Percentiles rank a stretch among this genome's conserved stretches.
These are phyloP conservation scores for Purpureocillium takamizusanense DNA, from an alignment of 2,329 filamentous ascomycete species.

Conservation along the genomic window DNA sequence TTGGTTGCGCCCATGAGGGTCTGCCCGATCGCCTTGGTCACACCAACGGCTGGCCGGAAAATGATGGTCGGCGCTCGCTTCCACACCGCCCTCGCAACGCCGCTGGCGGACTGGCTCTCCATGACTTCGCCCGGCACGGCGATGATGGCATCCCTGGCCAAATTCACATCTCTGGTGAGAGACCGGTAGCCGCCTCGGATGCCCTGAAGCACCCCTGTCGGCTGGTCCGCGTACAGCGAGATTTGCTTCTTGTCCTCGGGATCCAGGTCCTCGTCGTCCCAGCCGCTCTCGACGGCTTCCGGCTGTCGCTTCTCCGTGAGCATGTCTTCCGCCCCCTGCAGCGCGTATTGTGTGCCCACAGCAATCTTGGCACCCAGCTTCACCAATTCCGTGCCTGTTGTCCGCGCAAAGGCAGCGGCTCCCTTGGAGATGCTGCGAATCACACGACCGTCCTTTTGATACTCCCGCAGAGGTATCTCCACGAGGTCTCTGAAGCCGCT, in stretches of 20 bases:
- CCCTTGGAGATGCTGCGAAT: slow-evolving; percentile 90
- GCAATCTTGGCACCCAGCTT: slow-evolving; percentile 90
- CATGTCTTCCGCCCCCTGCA: slow-evolving; percentile 81
- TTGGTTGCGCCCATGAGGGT: slow-evolving; percentile 90
- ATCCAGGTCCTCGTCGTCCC: slow-evolving; percentile 54
- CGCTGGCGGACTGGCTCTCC: slow-evolving; percentile 73
- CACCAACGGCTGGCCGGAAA: slow-evolving; percentile 81
- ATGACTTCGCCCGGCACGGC: slow-evolving; percentile 87
- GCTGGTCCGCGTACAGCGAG: slow-evolving; percentile 89
- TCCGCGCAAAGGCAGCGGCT: slow-evolving; percentile 80
- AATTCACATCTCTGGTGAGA: slow-evolving; percentile 75
- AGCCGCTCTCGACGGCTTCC: slow-evolving; percentile 25
- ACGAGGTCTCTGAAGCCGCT: slow-evolving; percentile 80
- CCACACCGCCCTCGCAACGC: slow-evolving; percentile 69
- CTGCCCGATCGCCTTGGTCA: slow-evolving; percentile 79
- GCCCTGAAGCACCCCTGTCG: slow-evolving; percentile 79
- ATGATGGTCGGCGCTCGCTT: slow-evolving; percentile 87
- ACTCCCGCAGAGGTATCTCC: slow-evolving; percentile 83
- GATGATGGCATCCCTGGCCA: slow-evolving; percentile 85
- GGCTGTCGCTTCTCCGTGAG: slow-evolving; percentile 40
- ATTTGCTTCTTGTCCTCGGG: slow-evolving; percentile 69
- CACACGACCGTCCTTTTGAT: slow-evolving; percentile 86
- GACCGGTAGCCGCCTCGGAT: slow-evolving; percentile 74
- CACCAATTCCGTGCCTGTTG: slow-evolving; percentile 88
- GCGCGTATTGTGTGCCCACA: slow-evolving; percentile 86